A percentile compares a stretch with the other conserved stretches of the same genome.
phyloP scores from a whole-genome alignment of 352 stramenopile species.

The Phytophthora hybrid region DNA sequence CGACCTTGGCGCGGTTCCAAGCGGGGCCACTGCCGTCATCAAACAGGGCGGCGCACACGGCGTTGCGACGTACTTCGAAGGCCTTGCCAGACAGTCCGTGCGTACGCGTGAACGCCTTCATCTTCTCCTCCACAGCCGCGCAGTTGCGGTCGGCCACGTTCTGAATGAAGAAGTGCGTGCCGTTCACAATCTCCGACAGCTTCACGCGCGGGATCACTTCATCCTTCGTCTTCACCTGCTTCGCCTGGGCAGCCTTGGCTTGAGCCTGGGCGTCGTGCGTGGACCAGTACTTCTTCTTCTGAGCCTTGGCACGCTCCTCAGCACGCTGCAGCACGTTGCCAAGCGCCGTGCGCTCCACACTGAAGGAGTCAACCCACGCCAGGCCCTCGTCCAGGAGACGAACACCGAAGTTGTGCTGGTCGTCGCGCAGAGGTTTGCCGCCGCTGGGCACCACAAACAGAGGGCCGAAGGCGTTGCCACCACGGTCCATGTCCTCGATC shows the following conservation, averaged over 20 bases:
- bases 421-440: conserved; percentile 52
- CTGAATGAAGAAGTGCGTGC: conserved; percentile 95
- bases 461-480: conserved; percentile 91
- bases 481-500: conserved; percentile 95
- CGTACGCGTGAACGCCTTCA: conserved; percentile 92
- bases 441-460: conserved; percentile 69
- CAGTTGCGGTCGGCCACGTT: conserved; percentile 89
- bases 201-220: conserved; percentile 82
- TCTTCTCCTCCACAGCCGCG: conserved; percentile 92
- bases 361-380: conserved; percentile 93
- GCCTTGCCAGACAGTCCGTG: conserved; percentile 90
- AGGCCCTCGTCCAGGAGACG: conserved; percentile 94
- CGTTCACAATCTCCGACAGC: conserved; percentile 95
- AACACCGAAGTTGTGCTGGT: conserved; percentile 90
- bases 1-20: conserved; percentile 96
- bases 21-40: conserved; percentile 93
- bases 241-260: conserved; percentile 56
- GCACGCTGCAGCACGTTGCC: conserved; percentile 74
- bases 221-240: conserved; percentile 62
- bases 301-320: conserved; percentile 90
- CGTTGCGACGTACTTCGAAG: conserved; percentile 92
- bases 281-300: conserved; percentile 96
- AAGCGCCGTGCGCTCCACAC: conserved; percentile 92
- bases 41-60: conserved; percentile 95
- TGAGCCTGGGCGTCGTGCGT: conserved; percentile 77